These are phyloP conservation scores for Pseudogymnoascus sp. DNA, from an alignment of 2,329 filamentous ascomycete species.

Conservation along the genomic window DNA sequence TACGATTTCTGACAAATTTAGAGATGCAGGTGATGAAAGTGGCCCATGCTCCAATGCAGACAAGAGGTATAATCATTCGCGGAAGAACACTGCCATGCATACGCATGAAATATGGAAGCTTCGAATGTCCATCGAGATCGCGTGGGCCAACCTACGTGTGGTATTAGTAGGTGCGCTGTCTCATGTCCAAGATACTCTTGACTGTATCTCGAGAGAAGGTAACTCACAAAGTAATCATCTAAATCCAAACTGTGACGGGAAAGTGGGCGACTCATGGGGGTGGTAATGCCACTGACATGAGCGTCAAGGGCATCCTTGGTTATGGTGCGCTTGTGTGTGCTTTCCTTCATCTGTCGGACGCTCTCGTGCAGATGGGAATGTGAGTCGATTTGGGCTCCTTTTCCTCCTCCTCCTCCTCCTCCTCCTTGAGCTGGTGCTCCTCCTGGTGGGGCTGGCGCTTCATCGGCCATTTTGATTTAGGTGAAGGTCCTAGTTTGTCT, in stretches of 20 bases:
- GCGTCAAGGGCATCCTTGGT: neutral
- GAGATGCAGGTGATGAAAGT: constrained; percentile 54
- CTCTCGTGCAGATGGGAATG: neutral
- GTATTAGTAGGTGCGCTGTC: constrained; percentile 3
- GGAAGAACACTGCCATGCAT: constrained; percentile 69
- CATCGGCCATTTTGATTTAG: neutral
- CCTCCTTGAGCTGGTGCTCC: neutral
- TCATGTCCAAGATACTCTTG: neutral
- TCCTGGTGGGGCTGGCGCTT: neutral
- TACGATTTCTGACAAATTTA: constrained; percentile 32
- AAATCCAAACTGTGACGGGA: constrained; percentile 10
- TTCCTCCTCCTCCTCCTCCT: neutral
- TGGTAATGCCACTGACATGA: neutral
- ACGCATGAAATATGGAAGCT: constrained; percentile 67
- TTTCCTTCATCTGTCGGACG: neutral
- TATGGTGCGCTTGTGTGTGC: neutral
- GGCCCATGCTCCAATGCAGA: constrained; percentile 56
- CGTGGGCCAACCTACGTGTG: constrained; percentile 45
- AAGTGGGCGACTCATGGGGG: neutral
- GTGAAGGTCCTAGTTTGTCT: neutral
- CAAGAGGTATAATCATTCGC: constrained; percentile 62
- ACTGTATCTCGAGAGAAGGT: neutral
- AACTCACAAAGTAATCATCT: constrained; percentile 25
- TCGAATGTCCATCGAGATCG: constrained; percentile 65
- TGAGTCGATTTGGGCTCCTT: neutral